Base-by-base conservation (phyloP, 2,329 filamentous ascomycete genomes). In the Hymenoscyphus occultus region DNA sequence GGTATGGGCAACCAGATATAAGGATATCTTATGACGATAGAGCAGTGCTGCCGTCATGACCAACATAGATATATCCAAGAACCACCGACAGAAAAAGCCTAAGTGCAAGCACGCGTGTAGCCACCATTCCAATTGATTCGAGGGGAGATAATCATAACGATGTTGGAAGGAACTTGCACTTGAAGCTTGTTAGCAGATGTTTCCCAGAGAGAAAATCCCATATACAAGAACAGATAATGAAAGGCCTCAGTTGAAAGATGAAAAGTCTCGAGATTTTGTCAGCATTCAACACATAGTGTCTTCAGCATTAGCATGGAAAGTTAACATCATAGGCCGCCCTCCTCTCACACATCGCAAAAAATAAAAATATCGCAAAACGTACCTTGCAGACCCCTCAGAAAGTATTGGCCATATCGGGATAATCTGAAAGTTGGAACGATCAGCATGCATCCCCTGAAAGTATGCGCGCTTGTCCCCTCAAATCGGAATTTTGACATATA, bases 221-320 rank as follows among this genome's bases (percentile, higher is more conserved):
- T 31, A 35, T 10, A 12, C 14, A 35, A 59, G 13, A 59, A 39
- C 32, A 59, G 42, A 31, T 6, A n/a, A 65, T 63, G 69, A 69
- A 68, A 71, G 72, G 75, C 78, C 79, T 91, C 89, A 91, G 88
- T 84, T 84, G 88, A 91, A 91, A 91, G 89, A 91, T 91, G 89
- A 91, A 91, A 91, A 91, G 88, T 84, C 86, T 84, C 83, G 80
- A 75, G 72, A n/a, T 82, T 85, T 81, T 79, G 80, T 90, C 86
- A 84, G 90, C 85, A 87, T 85, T 75, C 73, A 73, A 71, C 73
- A 73, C 70, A 64, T 72, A 75, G 45, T 67, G 71, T 68, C 79
- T 86, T 91, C 88, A 82, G 89, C 80, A 86, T 90, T 90, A 91
- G 88, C 88, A 91, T 90, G 86, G 87, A 90, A 88, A 87, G 84